These are phyloP conservation scores for Hyparrhenia diplandra DNA, from an alignment of 176 grass and related monocot species.

Conservation along the genomic window DNA sequence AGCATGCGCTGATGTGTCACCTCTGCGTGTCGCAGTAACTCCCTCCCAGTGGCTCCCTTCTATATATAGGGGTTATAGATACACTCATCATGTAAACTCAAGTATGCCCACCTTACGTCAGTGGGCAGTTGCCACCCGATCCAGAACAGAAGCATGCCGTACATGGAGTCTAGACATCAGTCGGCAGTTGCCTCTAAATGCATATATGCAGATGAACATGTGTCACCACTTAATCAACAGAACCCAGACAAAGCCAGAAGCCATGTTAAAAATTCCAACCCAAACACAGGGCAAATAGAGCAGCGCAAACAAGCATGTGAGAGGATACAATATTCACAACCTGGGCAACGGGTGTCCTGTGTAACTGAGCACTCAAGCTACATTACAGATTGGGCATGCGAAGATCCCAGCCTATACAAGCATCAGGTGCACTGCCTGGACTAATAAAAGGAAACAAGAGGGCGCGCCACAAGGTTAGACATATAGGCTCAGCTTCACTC, in stretches of 20 bases:
- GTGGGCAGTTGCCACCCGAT: no score
- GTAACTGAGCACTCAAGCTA: conserved; percentile 34
- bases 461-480: conserved; percentile 18
- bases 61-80: no score
- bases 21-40: no score
- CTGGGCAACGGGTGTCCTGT: conserved; percentile 34
- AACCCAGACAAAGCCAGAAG: not conserved
- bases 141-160: not conserved
- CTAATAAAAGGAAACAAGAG: conserved; percentile 21
- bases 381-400: conserved; percentile 27
- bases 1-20: no score
- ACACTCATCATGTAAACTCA: no score
- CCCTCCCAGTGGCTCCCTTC: no score
- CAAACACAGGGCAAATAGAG: not conserved
- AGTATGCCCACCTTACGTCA: no score
- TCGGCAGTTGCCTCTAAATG: not conserved
- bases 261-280: not conserved
- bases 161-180: not conserved
- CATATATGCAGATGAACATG: not conserved
- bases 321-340: conserved; percentile 73
- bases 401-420: conserved; percentile 61
- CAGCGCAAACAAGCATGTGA: conserved; percentile 22
- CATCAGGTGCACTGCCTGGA: conserved; percentile 26
- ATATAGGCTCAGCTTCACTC: conserved; percentile 20
- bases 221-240: not conserved